Evolutionary conservation across 345 rosid species (phyloP).

Genomic region (Salix viminalis): DNA sequence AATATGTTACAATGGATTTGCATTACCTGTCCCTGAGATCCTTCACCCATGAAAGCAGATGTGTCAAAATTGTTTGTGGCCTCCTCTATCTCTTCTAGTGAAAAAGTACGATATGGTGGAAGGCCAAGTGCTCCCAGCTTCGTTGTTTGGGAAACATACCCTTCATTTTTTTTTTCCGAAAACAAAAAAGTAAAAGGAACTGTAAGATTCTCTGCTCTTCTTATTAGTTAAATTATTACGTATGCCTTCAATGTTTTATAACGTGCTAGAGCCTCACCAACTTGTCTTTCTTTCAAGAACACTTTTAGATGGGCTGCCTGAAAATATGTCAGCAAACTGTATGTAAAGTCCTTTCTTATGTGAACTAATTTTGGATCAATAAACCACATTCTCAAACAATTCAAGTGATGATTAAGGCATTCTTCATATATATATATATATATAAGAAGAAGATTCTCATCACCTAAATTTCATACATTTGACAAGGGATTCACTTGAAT

Average conservation of each 20-base stretch:
- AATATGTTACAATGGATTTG: not conserved
- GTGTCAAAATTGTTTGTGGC: conserved; percentile 84
- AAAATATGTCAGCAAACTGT: not conserved
- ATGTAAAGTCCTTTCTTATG: not conserved
- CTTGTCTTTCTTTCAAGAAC: not conserved
- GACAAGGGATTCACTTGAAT: not conserved
- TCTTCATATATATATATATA: not conserved
- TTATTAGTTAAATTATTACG: not conserved
- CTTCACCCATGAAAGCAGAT: conserved; percentile 90
- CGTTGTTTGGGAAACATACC: conserved; percentile 85
- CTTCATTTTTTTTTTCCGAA: conserved; percentile 32
- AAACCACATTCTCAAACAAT: not conserved
- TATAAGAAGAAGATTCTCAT: not conserved
- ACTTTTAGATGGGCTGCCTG: not conserved
- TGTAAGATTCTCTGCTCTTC: not conserved
- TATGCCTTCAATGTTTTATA: not conserved
- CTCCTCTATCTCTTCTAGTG: conserved; percentile 77
- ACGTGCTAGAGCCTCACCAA: not conserved
- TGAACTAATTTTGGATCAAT: not conserved
- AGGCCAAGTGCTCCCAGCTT: conserved; percentile 84
- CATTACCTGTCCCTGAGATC: conserved; percentile 82
- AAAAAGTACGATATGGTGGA: conserved; percentile 78
- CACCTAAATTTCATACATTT: not conserved
- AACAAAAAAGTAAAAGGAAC: not conserved
- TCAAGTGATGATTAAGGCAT: not conserved